Conservation (phyloP, 23 red algal genomes). For the Gracilaria caudata region DNA sequence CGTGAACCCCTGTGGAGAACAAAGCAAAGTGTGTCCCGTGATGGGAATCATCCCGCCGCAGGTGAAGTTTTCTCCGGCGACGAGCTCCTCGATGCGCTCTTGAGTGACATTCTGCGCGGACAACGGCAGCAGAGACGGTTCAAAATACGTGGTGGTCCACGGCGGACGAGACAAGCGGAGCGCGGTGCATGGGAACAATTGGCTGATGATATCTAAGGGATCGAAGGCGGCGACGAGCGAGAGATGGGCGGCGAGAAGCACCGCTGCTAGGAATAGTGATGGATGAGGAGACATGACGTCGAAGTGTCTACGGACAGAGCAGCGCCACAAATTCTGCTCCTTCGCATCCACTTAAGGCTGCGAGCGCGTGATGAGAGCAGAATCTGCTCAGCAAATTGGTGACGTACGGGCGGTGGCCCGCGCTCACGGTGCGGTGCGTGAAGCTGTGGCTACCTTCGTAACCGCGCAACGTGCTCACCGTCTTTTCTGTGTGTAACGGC, state of each 20-base stretch:
- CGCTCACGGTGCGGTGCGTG: too few species aligned
- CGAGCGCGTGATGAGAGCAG: too few species aligned
- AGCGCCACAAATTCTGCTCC: too few species aligned
- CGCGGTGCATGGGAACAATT: background rate
- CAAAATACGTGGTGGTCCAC: slow-evolving; percentile 21
- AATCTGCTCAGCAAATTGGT: too few species aligned
- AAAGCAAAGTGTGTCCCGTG: background rate
- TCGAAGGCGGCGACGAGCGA: background rate
- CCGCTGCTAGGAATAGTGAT: background rate
- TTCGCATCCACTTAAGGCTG: too few species aligned
- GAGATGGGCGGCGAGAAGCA: background rate
- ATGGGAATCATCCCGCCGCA: background rate
- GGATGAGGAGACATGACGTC: background rate
- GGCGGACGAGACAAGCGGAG: slow-evolving; percentile 5
- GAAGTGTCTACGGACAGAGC: background rate
- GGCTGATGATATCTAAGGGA: background rate
- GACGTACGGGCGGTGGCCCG: too few species aligned
- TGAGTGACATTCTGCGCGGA: background rate
- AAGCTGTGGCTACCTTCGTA: too few species aligned
- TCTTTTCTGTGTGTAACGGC: too few species aligned
- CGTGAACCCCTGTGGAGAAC: background rate
- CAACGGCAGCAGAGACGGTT: background rate
- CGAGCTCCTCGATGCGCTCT: background rate
- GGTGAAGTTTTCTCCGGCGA: background rate
- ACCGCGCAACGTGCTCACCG: too few species aligned